A percentile compares a stretch with the other conserved stretches of the same genome.
These are phyloP conservation scores for Pueraria montana DNA, from an alignment of 306 rosid species.

Conservation along the genomic window DNA sequence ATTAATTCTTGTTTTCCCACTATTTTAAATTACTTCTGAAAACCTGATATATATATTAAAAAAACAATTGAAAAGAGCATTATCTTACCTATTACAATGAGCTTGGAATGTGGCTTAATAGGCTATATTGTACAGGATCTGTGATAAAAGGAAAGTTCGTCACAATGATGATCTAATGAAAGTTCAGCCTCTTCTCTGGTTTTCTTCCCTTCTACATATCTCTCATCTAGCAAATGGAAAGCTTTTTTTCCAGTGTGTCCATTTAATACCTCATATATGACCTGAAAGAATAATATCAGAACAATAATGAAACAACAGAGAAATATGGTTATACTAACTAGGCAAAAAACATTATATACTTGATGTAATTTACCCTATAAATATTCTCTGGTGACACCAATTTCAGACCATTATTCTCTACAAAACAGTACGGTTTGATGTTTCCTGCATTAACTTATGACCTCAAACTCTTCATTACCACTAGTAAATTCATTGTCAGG, in stretches of 20 bases:
- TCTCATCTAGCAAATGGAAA: constrained; percentile 76
- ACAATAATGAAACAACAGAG: constrained; percentile 22
- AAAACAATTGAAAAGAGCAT: background rate
- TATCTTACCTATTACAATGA: constrained; percentile 75
- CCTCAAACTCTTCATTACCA: constrained; percentile 80
- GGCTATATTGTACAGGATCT: constrained; percentile 81
- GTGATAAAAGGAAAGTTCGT: constrained; percentile 34
- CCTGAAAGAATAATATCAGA: constrained; percentile 62
- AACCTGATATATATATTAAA: constrained; percentile 12
- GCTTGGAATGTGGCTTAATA: no score
- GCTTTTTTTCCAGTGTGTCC: constrained; percentile 94
- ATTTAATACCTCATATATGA: constrained; percentile 85
- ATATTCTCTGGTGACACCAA: constrained; percentile 90
- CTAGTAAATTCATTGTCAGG: constrained; percentile 76
- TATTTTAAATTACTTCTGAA: background rate
- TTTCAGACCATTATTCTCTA: constrained; percentile 93
- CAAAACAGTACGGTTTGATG: constrained; percentile 80
- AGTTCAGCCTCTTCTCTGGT: no score
- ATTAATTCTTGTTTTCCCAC: constrained; percentile 30
- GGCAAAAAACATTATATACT: constrained; percentile 35
- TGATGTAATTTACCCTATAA: constrained; percentile 64
- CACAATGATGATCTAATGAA: no score
- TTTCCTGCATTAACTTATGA: constrained; percentile 85
- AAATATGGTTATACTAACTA: constrained; percentile 36
- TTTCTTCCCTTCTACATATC: constrained; percentile 79